Evolutionary conservation across 2,329 filamentous ascomycete species (phyloP).

Genomic region (Cercospora brassicicola): DNA sequence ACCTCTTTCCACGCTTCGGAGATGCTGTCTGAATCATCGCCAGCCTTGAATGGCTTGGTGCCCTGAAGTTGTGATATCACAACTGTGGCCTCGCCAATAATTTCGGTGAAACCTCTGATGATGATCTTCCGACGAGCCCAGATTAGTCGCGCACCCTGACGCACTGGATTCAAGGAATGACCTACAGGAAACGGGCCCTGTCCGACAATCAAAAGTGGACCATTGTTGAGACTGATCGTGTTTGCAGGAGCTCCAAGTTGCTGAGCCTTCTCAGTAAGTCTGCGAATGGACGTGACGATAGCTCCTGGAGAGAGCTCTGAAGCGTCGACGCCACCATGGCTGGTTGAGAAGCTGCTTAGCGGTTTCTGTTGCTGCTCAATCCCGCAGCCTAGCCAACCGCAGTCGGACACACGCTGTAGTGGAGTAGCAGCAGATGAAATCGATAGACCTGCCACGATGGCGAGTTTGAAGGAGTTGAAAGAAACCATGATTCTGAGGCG

Average conservation of each 20-base stretch:
- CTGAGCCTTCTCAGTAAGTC: neutral
- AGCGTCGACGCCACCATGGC: neutral
- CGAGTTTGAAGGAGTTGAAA: neutral
- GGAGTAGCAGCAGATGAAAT: neutral
- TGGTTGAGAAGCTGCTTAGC: accelerated
- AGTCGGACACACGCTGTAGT: neutral
- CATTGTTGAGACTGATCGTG: neutral
- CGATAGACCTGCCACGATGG: neutral
- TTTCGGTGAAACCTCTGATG: no score
- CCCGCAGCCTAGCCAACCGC: neutral
- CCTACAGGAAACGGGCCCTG: no score
- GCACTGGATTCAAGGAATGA: no score
- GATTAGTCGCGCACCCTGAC: no score
- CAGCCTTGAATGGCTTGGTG: no score
- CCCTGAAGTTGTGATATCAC: no score
- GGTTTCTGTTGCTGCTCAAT: neutral
- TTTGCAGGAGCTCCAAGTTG: neutral
- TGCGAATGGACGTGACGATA: neutral
- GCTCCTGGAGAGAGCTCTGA: neutral
- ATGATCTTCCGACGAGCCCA: no score
- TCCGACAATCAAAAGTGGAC: no score
- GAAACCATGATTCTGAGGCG: neutral
- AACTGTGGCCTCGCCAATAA: no score
- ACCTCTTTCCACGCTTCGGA: no score
- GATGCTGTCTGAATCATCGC: no score